A percentile compares a stretch with the other conserved stretches of the same genome.
Conservation (phyloP, 768 basidiomycete genomes). For the Leucosporidium scottii region DNA sequence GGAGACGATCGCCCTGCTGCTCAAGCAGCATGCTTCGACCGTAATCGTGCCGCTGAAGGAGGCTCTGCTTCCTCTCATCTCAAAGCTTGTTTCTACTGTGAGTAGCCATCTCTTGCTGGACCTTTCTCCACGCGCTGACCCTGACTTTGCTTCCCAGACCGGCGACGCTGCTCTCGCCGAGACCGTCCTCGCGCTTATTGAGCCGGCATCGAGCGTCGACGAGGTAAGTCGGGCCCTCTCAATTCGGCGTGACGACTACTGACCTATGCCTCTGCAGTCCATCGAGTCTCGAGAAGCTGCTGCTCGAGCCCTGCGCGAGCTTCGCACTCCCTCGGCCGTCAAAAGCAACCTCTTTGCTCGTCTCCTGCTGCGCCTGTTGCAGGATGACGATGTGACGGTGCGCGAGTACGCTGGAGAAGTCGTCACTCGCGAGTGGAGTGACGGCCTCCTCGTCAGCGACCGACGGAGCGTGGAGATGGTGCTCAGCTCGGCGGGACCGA, state of each 20-base stretch:
- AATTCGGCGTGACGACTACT: background rate
- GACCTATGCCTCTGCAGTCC: background rate
- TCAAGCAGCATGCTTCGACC: background rate
- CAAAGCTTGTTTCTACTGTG: background rate
- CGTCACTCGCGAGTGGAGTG: slow-evolving; percentile 7
- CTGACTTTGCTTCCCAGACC: background rate
- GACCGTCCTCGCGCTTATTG: background rate
- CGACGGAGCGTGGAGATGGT: slow-evolving; percentile 13
- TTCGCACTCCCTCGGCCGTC: background rate
- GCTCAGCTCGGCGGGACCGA: background rate
- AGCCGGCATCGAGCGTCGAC: background rate
- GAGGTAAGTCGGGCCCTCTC: slow-evolving; percentile 9
- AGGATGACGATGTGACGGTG: slow-evolving; percentile 30
- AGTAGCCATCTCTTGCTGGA: background rate
- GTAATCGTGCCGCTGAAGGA: slow-evolving; percentile 23
- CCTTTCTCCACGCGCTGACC: background rate
- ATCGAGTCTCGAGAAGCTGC: slow-evolving; percentile 27
- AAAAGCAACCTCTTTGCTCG: background rate
- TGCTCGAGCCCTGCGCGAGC: background rate
- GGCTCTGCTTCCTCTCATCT: slow-evolving; percentile 22
- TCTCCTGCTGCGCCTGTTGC: slow-evolving; percentile 15
- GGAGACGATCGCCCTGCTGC: background rate
- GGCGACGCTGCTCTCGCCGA: background rate
- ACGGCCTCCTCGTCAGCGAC: background rate
- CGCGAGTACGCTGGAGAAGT: slow-evolving; percentile 9